Evolutionary conservation across 306 rosid species (phyloP).

Genomic region (Cercis canadensis): DNA sequence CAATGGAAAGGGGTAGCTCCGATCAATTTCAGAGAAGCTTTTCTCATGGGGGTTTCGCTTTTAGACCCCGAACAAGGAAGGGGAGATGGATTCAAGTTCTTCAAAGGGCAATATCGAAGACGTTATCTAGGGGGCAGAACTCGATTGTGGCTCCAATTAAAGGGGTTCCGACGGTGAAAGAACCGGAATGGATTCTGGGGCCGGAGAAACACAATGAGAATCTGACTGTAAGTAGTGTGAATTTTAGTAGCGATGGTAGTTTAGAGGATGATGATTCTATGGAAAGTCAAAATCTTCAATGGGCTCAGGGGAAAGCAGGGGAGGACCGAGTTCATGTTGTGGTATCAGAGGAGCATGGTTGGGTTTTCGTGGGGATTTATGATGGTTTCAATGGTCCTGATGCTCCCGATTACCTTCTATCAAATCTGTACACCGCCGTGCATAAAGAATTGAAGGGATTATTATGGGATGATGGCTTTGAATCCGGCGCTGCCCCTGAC

Average conservation of each 20-base stretch:
- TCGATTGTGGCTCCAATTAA: conserved; percentile 82
- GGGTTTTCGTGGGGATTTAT: conserved; percentile 98
- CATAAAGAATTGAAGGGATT: conserved; percentile 89
- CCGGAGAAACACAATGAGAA: conserved; percentile 77
- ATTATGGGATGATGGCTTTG: conserved; percentile 78
- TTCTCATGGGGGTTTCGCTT: conserved; percentile 70
- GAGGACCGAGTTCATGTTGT: conserved; percentile 97
- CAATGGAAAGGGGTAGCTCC: conserved; percentile 67
- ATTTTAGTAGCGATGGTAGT: conserved; percentile 93
- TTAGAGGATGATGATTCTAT: conserved; percentile 82
- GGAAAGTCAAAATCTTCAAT: conserved; percentile 89
- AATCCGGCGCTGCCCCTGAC: conserved; percentile 34
- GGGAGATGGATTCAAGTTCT: conserved; percentile 62
- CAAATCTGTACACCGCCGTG: conserved; percentile 74
- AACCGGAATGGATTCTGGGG: conserved; percentile 74
- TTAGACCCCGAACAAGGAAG: conserved; percentile 62
- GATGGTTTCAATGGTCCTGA: conserved; percentile 98
- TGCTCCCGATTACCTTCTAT: conserved; percentile 86
- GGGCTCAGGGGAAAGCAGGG: conserved; percentile 99
- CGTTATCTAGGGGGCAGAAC: conserved; percentile 71
- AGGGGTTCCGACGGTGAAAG: conserved; percentile 53
- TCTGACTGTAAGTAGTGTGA: conserved; percentile 71
- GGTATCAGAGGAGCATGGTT: conserved; percentile 94
- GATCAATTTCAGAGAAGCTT: conserved; percentile 84
- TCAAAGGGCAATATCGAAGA: conserved; percentile 73